Evolutionary conservation across 257 asterid species (phyloP).

Genomic region (Handroanthus guayacan): DNA sequence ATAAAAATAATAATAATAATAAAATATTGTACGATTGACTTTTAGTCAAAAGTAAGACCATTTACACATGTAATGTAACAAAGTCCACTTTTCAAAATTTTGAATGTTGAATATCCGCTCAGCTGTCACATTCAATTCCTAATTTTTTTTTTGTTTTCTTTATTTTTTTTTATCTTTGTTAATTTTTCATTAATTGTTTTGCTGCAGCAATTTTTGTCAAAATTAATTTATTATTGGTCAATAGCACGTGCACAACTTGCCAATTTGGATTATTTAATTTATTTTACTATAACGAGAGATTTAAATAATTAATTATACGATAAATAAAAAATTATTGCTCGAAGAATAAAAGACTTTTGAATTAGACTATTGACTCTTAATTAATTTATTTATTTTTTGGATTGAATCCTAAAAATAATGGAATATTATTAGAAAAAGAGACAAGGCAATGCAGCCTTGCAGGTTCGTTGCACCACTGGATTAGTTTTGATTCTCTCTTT

Average conservation of each 20-base stretch:
- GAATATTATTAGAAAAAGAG: too few relatives aligned
- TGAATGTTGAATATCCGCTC: slow-evolving; percentile 42
- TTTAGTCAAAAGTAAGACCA: slow-evolving; percentile 22
- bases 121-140: not conserved
- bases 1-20: not conserved
- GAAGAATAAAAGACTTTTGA: not conserved
- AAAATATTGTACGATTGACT: not conserved
- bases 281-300: not conserved
- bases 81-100: slow-evolving; percentile 32
- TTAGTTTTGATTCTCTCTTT: not conserved
- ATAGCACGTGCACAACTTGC: slow-evolving; percentile 7
- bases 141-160: not conserved
- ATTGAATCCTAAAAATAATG: not conserved
- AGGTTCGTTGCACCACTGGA: not conserved
- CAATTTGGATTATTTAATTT: not conserved
- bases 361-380: not conserved
- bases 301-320: not conserved
- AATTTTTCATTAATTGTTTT: not conserved
- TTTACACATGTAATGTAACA: not conserved
- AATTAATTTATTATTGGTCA: not conserved
- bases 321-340: not conserved
- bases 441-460: not conserved
- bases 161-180: not conserved
- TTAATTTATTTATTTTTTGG: not conserved
- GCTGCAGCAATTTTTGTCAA: not conserved